Evolutionary conservation across 2,329 filamentous ascomycete species (phyloP).

Genomic region (Capronia epimyces): DNA sequence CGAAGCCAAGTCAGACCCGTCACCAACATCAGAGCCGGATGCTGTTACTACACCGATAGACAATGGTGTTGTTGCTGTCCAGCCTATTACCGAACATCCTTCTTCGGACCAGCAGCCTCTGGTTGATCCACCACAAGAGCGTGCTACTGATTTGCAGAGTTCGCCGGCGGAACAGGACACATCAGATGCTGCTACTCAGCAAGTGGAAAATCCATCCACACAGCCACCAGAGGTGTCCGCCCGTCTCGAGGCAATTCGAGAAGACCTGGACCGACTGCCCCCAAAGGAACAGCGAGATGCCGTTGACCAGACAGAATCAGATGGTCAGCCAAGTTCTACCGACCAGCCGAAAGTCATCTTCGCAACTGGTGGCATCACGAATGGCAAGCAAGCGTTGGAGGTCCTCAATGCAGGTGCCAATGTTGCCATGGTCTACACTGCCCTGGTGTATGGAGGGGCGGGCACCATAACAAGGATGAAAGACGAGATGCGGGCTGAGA

Average conservation of each 20-base stretch:
- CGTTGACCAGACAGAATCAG: conserved; percentile 10
- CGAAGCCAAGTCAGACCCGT: not conserved
- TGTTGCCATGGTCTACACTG: conserved; percentile 88
- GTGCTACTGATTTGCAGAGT: conserved; percentile 18
- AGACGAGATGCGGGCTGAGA: conserved; percentile 42
- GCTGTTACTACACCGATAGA: conserved; percentile 15
- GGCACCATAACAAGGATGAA: conserved; percentile 55
- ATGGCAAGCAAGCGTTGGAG: conserved; percentile 73
- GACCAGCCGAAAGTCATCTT: conserved; percentile 69
- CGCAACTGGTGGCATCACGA: conserved; percentile 87
- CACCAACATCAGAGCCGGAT: not conserved
- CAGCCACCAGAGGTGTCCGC: conserved; percentile 9
- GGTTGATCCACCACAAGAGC: conserved; percentile 16
- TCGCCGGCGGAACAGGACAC: conserved; percentile 12
- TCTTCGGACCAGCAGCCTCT: conserved; percentile 21
- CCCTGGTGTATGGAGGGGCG: conserved; percentile 57
- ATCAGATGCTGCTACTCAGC: conserved; percentile 2
- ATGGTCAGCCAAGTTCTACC: conserved; percentile 3
- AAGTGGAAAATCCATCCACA: not conserved
- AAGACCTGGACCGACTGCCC: conserved; percentile 20
- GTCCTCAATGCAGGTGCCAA: conserved; percentile 84
- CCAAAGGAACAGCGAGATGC: conserved; percentile 17
- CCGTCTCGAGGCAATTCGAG: conserved; percentile 17
- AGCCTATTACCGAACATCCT: conserved; percentile 6
- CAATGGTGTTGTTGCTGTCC: conserved; percentile 14